Evolutionary conservation across 331 rosid genomes (phyloP).

Genomic region (Quercus lobata): DNA sequence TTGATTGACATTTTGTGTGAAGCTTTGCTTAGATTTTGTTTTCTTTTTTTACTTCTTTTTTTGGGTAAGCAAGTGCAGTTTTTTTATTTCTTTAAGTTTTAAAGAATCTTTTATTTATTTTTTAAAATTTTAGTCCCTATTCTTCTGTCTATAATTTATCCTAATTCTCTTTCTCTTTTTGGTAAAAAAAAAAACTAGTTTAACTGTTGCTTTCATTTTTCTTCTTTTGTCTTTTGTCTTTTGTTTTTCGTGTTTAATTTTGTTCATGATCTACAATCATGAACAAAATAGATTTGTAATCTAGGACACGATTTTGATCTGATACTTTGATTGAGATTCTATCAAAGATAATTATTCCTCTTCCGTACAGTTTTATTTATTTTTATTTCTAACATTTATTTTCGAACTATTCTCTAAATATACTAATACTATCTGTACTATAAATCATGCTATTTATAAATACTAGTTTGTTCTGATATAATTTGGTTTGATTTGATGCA

Average conservation of each 20-base stretch:
- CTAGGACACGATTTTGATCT: neutral
- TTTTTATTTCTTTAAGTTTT: neutral
- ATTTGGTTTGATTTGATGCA: too few species aligned
- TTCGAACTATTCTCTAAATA: too few species aligned
- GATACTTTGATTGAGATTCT: neutral
- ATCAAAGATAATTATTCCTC: too few species aligned
- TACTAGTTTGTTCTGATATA: too few species aligned
- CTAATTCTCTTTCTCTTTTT: neutral
- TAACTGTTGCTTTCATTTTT: neutral
- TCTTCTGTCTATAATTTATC: neutral
- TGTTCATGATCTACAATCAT: too few species aligned
- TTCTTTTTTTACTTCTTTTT: neutral
- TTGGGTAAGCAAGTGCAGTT: neutral
- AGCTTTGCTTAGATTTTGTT: neutral
- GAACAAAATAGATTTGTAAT: neutral
- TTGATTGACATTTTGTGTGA: neutral
- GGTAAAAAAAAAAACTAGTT: neutral
- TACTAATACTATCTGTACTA: too few species aligned
- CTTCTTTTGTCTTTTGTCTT: neutral
- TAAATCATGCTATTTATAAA: too few species aligned
- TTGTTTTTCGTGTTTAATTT: neutral
- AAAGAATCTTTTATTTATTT: neutral
- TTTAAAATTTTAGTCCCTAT: too few species aligned
- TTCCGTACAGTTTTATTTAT: too few species aligned
- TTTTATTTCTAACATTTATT: too few species aligned